Evolutionary conservation across 306 rosid species (phyloP), one percentile per base, ranked within the genome.

Genomic region (Inga leiocalycina): DNA sequence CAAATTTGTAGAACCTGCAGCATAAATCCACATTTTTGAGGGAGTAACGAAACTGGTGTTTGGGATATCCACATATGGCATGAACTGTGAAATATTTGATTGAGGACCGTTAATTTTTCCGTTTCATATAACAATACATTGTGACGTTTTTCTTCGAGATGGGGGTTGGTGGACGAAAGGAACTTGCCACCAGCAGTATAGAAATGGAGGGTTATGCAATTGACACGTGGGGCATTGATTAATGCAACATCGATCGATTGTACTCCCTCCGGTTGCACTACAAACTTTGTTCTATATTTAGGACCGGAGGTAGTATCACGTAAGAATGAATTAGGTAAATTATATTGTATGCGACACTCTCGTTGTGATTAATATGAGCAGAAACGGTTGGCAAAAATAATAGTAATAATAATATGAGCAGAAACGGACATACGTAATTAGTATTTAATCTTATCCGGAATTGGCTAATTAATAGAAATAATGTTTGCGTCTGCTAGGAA

Each of bases 161-260:
- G 20, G 14, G 70, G 43, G 79, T 77, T 80, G 78, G 46, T 76
- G 83, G 81, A 8, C 35, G 79, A 71, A 71, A 71, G 76, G 51
- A 71, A 71, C 76, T 71, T 4, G 52, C 79, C 1, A 32, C 3
- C 30, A 85, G 76, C 65, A 22, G 30, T 57, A 51, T 15, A 15
- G 8, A 51, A 15, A 14, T 52, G 22, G 59, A 16, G 24, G 24
- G 3, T 54, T 19, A 19, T 19, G 10, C 6, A 54, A 54, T 7
- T 54, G 59, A 52, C 9, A 5, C 6, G 61, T 54, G 61, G 3
- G 24, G 24, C 19, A 19, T 54, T 7, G n/a, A 19, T 54, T 54
- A 7, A 19, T 54, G 24, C 24, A 4, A 19, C 17, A 4, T 9
- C 8, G 10, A 19, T 54, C 61, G 5, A 54, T 39, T 39, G n/a